Base-by-base conservation (phyloP, 2,329 filamentous ascomycete species). In the Teratosphaeria gauchensis region DNA sequence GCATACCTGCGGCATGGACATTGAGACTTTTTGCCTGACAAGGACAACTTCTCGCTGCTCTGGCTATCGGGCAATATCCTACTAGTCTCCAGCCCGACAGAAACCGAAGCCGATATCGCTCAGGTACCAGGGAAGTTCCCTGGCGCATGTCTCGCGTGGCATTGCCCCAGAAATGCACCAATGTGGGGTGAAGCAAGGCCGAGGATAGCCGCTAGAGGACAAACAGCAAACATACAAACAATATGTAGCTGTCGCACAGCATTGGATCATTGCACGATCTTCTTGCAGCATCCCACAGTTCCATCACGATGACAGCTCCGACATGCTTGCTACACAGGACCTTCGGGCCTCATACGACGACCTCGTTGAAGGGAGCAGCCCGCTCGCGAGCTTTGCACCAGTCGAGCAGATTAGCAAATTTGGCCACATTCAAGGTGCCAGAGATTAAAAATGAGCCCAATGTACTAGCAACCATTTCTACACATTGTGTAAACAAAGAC, bases 401-500 rank as follows among this genome's bases (percentile, higher is more conserved):
- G 54, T 65, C 58, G 56, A 62, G 60, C 56, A 60, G 63, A 38
- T 57, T 69, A 62, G 76, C 85, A 59, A 87, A 85, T 7, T 80
- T 95, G 63, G 92, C 91, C 55, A 82, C 84, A 61, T 97, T 96
- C 82, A 92, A 90, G 79, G 83, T 92, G 56, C 94, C 94, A 55
- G 85, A 85, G 63, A 84, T 96, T 67, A 79, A 84, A 72, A 99
- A 99, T 73, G 94, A 99, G 78, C 90, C 90, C n/a, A 99, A 96
- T 73, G 92, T 96, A 76, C 74, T 89, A 46, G 7, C 30, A 6
- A 38, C 57, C 7, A 8, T 3, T 38, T 19, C n/a, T 28, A 21
- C n/a, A 21, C 14, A 24, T 7, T 16, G 51, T 30, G 28, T 51
- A 14, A 12, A n/a, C 4, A 2, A 16, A 24, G 54, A 57, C 51